phyloP scores from a whole-genome alignment of 305 asterid genomes.

The Nicotiana rustica region DNA sequence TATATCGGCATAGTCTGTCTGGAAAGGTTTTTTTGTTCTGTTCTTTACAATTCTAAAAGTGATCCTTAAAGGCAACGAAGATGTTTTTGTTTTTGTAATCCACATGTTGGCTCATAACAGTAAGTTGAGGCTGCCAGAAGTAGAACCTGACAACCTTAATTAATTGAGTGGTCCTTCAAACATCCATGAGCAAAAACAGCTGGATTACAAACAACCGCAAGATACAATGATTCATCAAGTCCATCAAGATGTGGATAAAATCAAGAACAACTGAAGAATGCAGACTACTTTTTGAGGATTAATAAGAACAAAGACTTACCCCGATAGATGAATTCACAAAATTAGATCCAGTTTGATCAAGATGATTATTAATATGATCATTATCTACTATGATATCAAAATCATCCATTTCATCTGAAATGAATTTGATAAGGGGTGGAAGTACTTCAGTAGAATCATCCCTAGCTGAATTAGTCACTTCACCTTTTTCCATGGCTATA shows the following conservation, averaged over 20 bases:
- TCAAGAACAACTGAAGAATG: neutral
- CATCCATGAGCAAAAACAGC: neutral
- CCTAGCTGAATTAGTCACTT: slow-evolving; percentile 25
- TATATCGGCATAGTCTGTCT: neutral
- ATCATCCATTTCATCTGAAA: slow-evolving; percentile 57
- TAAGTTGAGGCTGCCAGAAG: slow-evolving; percentile 13
- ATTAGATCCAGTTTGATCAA: slow-evolving; percentile 29
- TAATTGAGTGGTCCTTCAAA: neutral
- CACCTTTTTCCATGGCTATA: slow-evolving; percentile 48
- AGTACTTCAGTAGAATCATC: slow-evolving; percentile 40
- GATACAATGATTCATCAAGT: neutral
- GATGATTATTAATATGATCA: slow-evolving; percentile 19
- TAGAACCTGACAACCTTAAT: neutral
- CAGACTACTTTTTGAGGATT: neutral
- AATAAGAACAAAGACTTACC: slow-evolving; percentile 46
- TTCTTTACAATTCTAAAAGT: neutral
- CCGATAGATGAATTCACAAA: slow-evolving; percentile 32
- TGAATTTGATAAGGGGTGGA: slow-evolving; percentile 62
- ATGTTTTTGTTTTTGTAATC: neutral
- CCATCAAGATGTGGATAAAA: neutral
- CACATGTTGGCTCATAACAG: neutral
- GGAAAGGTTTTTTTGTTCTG: neutral
- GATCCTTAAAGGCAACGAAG: neutral
- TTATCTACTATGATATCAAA: slow-evolving; percentile 49
- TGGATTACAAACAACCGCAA: neutral